A percentile compares a stretch with the other conserved stretches of the same genome.
These are phyloP conservation scores for Spiraea crenata DNA, from an alignment of 331 rosid genomes.

Conservation along the genomic window DNA sequence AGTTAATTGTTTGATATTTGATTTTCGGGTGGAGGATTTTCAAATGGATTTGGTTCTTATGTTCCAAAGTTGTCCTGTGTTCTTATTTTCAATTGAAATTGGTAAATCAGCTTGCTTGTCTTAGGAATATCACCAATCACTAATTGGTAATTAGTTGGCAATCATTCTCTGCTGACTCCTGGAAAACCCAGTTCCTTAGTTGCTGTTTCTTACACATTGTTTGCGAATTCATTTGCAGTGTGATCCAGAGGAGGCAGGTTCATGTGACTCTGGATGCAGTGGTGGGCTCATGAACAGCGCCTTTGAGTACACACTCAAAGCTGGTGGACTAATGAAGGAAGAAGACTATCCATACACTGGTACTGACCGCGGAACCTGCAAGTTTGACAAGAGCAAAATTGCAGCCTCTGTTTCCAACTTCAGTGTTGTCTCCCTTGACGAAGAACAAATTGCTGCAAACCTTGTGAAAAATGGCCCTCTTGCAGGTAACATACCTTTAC, in stretches of 20 bases:
- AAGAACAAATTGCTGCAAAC: constrained; percentile 88
- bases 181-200: neutral
- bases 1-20: neutral
- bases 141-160: no score
- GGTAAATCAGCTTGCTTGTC: neutral
- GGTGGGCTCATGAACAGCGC: constrained; percentile 99
- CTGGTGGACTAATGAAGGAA: constrained; percentile 91
- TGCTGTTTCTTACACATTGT: neutral
- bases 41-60: neutral
- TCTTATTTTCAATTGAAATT: neutral
- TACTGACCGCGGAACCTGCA: constrained; percentile 63
- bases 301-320: constrained; percentile 79
- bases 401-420: constrained; percentile 88
- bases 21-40: neutral
- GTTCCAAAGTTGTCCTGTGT: neutral
- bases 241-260: constrained; percentile 77
- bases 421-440: constrained; percentile 80
- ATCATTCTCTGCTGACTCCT: neutral
- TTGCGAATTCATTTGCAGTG: constrained; percentile 47
- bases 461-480: constrained; percentile 91
- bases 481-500: constrained; percentile 43
- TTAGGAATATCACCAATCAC: neutral
- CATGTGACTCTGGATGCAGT: constrained; percentile 90
- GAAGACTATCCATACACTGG: constrained; percentile 86
- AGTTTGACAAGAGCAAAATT: constrained; percentile 74